Conservation (phyloP, 2,329 filamentous ascomycete genomes). For the Pseudogymnoascus verrucosus region DNA sequence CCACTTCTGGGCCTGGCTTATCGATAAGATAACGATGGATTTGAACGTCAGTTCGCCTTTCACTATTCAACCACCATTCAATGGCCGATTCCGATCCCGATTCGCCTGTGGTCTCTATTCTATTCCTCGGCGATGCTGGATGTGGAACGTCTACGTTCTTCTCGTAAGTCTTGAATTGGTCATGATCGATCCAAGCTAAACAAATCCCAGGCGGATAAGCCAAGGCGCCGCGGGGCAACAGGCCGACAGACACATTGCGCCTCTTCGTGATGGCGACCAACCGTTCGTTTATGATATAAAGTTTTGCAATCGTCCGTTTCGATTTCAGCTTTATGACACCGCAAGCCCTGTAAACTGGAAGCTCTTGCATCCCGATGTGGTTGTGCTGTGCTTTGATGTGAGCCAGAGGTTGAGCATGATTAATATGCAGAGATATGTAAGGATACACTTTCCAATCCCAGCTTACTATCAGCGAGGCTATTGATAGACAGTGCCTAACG, state of each 20-base stretch:
- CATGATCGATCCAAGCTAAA: neutral
- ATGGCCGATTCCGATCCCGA: conserved; percentile 26
- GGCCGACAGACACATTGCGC: conserved; percentile 36
- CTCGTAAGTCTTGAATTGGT: conserved; percentile 39
- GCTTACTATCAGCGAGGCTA: neutral
- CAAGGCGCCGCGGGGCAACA: conserved; percentile 32
- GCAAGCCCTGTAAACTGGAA: conserved; percentile 51
- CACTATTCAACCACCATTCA: conserved; percentile 8
- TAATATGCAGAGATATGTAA: conserved; percentile 48
- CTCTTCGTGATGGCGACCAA: conserved; percentile 51
- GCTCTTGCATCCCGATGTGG: conserved; percentile 47
- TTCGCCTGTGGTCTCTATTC: conserved; percentile 40
- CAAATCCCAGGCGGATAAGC: conserved; percentile 42
- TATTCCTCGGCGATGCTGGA: conserved; percentile 50
- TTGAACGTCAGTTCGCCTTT: conserved; percentile 24
- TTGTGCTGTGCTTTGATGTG: conserved; percentile 56
- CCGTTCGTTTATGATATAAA: conserved; percentile 51
- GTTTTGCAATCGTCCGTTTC: conserved; percentile 38
- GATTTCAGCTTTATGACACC: conserved; percentile 54
- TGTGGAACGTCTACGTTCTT: conserved; percentile 56
- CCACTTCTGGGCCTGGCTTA: neutral
- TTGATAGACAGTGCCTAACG: neutral
- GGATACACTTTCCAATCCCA: conserved; percentile 17
- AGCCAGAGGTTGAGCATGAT: conserved; percentile 49
- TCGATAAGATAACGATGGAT: conserved; percentile 4